Evolutionary conservation across 352 stramenopile genomes (phyloP).

Genomic region (Globisporangium iwayamae): DNA sequence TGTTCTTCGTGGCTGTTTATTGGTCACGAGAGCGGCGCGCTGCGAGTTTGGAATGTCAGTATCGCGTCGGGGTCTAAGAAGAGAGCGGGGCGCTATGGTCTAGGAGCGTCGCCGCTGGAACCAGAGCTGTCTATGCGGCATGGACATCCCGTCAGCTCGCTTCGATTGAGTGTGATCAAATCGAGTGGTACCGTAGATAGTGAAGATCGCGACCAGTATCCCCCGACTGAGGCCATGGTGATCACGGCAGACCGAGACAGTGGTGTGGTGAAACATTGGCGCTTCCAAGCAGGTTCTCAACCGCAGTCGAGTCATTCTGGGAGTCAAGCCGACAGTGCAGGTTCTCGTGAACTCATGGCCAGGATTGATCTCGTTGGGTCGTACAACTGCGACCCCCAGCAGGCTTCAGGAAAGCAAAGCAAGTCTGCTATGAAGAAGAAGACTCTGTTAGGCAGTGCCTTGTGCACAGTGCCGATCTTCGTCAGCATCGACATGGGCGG

Average conservation of each 20-base stretch:
- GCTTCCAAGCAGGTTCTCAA: conserved; percentile 15
- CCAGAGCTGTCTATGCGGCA: conserved; percentile 6
- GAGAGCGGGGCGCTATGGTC: neutral
- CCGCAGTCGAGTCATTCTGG: neutral
- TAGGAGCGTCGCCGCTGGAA: conserved; percentile 15
- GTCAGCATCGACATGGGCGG: conserved; percentile 49
- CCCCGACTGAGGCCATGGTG: conserved; percentile 22
- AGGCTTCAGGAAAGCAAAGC: conserved; percentile 9
- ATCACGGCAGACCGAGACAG: conserved; percentile 28
- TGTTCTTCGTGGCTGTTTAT: conserved; percentile 57
- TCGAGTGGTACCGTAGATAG: conserved; percentile 11
- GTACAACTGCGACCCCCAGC: conserved; percentile 14
- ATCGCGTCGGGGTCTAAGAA: neutral
- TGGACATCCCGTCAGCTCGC: neutral
- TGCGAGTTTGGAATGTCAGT: conserved; percentile 55
- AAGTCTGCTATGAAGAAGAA: conserved; percentile 11
- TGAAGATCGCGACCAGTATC: neutral
- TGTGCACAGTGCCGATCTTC: conserved; percentile 27
- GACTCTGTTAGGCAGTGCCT: conserved; percentile 17
- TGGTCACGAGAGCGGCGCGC: conserved; percentile 29
- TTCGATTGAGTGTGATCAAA: neutral
- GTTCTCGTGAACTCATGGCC: conserved; percentile 9
- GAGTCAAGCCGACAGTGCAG: neutral
- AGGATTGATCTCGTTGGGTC: conserved; percentile 28
- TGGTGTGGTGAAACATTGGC: conserved; percentile 41